Percentiles rank a stretch among this genome's conserved stretches.
Evolutionary conservation across 176 grass and related monocot species (phyloP).

Genomic region (Avena eriantha): DNA sequence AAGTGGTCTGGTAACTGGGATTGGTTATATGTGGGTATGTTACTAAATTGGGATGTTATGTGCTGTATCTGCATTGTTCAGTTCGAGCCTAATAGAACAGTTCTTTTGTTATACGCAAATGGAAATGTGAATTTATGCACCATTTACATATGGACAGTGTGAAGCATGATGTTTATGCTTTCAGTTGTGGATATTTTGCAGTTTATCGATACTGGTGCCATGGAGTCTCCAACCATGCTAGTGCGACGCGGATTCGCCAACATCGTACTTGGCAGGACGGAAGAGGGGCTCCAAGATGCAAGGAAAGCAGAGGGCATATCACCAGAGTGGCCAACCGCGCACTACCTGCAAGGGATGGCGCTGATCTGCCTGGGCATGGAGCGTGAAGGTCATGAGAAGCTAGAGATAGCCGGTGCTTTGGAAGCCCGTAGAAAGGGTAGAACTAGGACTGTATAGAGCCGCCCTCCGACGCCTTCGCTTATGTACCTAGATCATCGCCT

Average conservation of each 20-base stretch:
- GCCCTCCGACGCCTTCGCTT: conserved; percentile 34
- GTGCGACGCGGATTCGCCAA: conserved; percentile 68
- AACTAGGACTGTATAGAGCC: conserved; percentile 65
- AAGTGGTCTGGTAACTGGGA: background rate
- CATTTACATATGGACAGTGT: background rate
- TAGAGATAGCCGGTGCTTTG: conserved; percentile 59
- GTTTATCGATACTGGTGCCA: conserved; percentile 66
- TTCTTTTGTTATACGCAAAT: background rate
- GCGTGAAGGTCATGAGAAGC: conserved; percentile 56
- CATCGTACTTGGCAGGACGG: conserved; percentile 52
- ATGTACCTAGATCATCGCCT: conserved; percentile 53
- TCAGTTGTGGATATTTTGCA: conserved; percentile 40
- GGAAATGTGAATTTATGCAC: background rate
- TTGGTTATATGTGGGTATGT: background rate
- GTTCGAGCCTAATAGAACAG: background rate
- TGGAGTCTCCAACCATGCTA: conserved; percentile 70
- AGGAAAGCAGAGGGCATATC: conserved; percentile 65
- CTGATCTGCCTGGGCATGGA: conserved; percentile 70
- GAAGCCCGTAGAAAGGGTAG: conserved; percentile 67
- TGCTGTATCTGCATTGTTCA: background rate
- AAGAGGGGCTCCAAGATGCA: conserved; percentile 71
- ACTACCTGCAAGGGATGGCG: conserved; percentile 68
- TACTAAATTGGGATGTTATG: conserved; percentile 17
- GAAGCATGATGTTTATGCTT: background rate
- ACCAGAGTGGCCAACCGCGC: conserved; percentile 65